Evolutionary conservation across 495 filamentous ascomycete species (phyloP).

Genomic region (Penicillium malachiteum): DNA sequence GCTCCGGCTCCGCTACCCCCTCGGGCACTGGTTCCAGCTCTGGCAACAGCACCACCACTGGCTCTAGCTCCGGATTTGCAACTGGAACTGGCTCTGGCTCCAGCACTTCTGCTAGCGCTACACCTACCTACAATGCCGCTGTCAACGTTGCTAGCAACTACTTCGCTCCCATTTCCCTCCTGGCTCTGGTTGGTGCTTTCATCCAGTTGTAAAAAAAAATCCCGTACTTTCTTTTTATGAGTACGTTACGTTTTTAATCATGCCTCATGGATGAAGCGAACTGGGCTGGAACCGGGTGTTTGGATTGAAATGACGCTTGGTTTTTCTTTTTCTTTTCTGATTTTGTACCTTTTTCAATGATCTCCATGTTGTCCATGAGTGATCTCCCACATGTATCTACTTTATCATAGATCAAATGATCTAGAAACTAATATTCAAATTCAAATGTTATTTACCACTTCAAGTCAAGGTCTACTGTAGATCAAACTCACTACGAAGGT

Average conservation of each 20-base stretch:
- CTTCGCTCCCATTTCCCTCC: conserved; percentile 25
- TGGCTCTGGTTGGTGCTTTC: conserved; percentile 37
- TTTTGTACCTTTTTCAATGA: not conserved
- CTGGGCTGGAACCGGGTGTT: conserved; percentile 28
- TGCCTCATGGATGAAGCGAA: conserved; percentile 21
- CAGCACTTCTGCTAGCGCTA: conserved; percentile 21
- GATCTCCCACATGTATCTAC: not conserved
- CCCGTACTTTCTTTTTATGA: not conserved
- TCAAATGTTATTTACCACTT: no score
- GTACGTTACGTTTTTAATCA: conserved; percentile 30
- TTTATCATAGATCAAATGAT: not conserved
- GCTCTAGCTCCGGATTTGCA: conserved; percentile 15
- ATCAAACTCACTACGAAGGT: no score
- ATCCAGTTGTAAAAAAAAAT: conserved; percentile 35
- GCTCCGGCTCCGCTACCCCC: conserved; percentile 19
- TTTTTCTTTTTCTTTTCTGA: conserved; percentile 13
- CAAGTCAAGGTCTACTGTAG: no score
- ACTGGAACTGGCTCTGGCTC: conserved; percentile 9
- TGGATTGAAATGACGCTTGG: conserved; percentile 17
- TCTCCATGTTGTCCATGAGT: no score
- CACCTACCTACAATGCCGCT: conserved; percentile 24
- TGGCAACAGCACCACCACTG: conserved; percentile 7
- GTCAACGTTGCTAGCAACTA: conserved; percentile 24
- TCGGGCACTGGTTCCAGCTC: conserved; percentile 23
- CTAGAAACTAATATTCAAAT: no score